Conservation (phyloP, 2,329 filamentous ascomycete genomes). For the Teratosphaeriaceae sp. region DNA sequence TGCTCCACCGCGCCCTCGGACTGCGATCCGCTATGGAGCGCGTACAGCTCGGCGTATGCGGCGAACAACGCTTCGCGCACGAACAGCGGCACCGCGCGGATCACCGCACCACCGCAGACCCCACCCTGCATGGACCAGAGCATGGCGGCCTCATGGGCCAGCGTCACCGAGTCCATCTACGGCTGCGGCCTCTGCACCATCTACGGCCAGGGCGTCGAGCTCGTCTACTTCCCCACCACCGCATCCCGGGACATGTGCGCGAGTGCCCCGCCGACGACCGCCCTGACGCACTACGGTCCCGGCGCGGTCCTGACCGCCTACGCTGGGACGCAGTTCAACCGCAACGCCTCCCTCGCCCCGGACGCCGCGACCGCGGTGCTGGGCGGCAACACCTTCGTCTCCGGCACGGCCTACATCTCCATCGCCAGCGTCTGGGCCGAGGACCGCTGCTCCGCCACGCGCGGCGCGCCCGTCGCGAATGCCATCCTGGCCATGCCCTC, state of each 20-base stretch:
- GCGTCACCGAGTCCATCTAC: slow-evolving; percentile 12
- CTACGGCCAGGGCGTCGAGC: slow-evolving; percentile 23
- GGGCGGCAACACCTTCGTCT: slow-evolving; percentile 23
- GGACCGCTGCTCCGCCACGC: slow-evolving; percentile 18
- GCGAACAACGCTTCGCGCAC: slow-evolving; percentile 7
- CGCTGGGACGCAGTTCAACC: slow-evolving; percentile 1
- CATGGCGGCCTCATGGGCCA: slow-evolving; percentile 9
- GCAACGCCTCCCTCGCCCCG: not conserved
- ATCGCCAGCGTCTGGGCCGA: slow-evolving; percentile 22
- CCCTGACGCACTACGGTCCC: slow-evolving; percentile 19
- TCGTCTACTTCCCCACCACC: slow-evolving; percentile 25
- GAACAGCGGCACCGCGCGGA: not conserved
- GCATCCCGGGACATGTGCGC: slow-evolving; percentile 25
- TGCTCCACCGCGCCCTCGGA: slow-evolving; percentile 21
- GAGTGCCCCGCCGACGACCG: slow-evolving; percentile 17
- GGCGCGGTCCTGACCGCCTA: slow-evolving; percentile 9
- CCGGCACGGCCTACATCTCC: slow-evolving; percentile 25
- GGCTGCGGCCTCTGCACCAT: slow-evolving; percentile 28
- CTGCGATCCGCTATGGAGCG: slow-evolving; percentile 22
- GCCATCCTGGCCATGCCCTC: slow-evolving; percentile 25
- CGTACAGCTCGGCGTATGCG: slow-evolving; percentile 14
- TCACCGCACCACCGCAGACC: slow-evolving; percentile 17
- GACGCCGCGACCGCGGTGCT: slow-evolving; percentile 6
- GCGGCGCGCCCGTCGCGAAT: slow-evolving; percentile 15
- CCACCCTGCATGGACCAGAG: slow-evolving; percentile 19